A percentile compares a stretch with the other conserved stretches of the same genome.
phyloP scores from a whole-genome alignment of 495 filamentous ascomycete species.

The Tuber calosporum region DNA sequence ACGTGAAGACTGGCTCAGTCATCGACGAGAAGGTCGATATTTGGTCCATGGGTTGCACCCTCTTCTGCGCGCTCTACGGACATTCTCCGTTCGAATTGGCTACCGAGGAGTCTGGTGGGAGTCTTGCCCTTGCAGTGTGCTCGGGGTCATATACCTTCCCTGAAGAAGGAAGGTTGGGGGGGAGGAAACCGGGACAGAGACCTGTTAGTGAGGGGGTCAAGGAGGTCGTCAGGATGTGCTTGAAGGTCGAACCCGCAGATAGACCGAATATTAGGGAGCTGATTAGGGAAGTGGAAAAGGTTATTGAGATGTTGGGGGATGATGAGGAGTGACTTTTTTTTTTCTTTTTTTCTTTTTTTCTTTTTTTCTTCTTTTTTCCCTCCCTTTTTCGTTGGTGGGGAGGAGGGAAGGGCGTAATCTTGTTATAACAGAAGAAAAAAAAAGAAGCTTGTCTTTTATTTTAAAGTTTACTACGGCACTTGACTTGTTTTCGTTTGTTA shows the following conservation, averaged over 20 bases:
- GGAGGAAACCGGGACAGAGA: slow-evolving; percentile 52
- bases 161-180: slow-evolving; percentile 44
- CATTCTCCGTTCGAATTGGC: slow-evolving; percentile 95
- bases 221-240: slow-evolving; percentile 76
- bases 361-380: not conserved
- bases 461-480: not conserved
- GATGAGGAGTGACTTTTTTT: slow-evolving; percentile 49
- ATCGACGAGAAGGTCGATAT: slow-evolving; percentile 98
- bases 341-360: not conserved
- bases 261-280: slow-evolving; percentile 85
- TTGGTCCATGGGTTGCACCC: slow-evolving; percentile 91
- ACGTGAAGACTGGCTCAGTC: slow-evolving; percentile 86
- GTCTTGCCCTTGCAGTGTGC: slow-evolving; percentile 49
- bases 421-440: not conserved
- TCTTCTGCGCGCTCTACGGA: slow-evolving; percentile 91
- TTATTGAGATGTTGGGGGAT: slow-evolving; percentile 66
- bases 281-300: slow-evolving; percentile 68
- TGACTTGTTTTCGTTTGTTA: not conserved
- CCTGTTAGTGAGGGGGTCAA: slow-evolving; percentile 69
- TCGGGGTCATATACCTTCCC: slow-evolving; percentile 34
- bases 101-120: slow-evolving; percentile 90
- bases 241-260: slow-evolving; percentile 87
- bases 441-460: not conserved
- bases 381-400: not conserved
- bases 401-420: not conserved